Percentiles rank a stretch among this genome's conserved stretches.
These are phyloP conservation scores for Gonapodya prolifera DNA, from an alignment of 192 early-diverging fungal species.

Conservation along the genomic window DNA sequence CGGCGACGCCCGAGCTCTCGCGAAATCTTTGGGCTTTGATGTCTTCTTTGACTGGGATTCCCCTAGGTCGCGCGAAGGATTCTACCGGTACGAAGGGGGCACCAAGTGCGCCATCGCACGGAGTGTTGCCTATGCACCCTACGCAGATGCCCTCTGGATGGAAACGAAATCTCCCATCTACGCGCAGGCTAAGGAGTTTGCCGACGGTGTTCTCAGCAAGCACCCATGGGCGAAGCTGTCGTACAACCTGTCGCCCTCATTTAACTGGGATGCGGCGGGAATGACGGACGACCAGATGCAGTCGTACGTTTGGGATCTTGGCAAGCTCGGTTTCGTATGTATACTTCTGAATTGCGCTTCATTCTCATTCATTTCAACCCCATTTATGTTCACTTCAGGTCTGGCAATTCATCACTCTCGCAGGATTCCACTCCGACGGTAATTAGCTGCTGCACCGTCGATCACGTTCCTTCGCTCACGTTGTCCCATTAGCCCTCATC, in stretches of 20 bases:
- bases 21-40: slow-evolving; percentile 58
- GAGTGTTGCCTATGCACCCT: slow-evolving; percentile 69
- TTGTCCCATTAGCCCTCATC: slow-evolving; percentile 63
- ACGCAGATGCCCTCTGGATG: slow-evolving; percentile 92
- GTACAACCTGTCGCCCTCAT: slow-evolving; percentile 94
- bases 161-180: slow-evolving; percentile 93
- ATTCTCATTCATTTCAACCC: not conserved
- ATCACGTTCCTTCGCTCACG: slow-evolving; percentile 42
- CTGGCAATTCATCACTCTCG: slow-evolving; percentile 97
- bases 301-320: slow-evolving; percentile 61
- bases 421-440: slow-evolving; percentile 32
- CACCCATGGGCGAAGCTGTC: slow-evolving; percentile 78
- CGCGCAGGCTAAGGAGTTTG: slow-evolving; percentile 81
- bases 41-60: slow-evolving; percentile 80
- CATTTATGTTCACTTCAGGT: slow-evolving; percentile 56
- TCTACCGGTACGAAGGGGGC: slow-evolving; percentile 93
- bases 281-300: slow-evolving; percentile 83
- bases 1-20: slow-evolving; percentile 65
- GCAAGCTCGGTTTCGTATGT: slow-evolving; percentile 1
- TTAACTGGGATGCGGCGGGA: slow-evolving; percentile 97
- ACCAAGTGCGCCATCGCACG: slow-evolving; percentile 78
- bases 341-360: not conserved
- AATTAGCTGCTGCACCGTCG: not conserved
- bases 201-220: slow-evolving; percentile 63
- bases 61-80: slow-evolving; percentile 85